Base-by-base conservation (phyloP, 2,329 filamentous ascomycete genomes). In the Berkeleyomyces rouxiae region DNA sequence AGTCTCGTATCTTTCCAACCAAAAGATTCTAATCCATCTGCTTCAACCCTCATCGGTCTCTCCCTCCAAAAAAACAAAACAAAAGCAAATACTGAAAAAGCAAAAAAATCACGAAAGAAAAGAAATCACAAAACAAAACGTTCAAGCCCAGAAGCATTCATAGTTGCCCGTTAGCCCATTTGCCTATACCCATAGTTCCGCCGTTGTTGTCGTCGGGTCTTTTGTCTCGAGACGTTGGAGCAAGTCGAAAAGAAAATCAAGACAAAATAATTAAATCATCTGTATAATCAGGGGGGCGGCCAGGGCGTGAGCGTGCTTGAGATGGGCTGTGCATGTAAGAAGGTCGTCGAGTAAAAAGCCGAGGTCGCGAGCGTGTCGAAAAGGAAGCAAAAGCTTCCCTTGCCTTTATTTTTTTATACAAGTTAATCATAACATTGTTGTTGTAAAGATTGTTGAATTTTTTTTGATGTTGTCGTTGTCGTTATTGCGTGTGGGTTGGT, bases 401-500 rank as follows among this genome's bases (percentile, higher is more conserved):
- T 7, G 46, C 37, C 23, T 23, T 23, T 23, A 23, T 53, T 53
- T 53, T 53, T 31, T 16, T 31, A 11, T 53, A 31, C 31, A 36
- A 31, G n/a, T 53, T 36, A 33, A 11, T 11, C 37, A 33, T 36
- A 36, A 11, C 23, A 36, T 53, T 53, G 23, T 53, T 53, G 31
- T 53, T 53, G 13, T 53, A 5, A 33, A 53, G 33, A 36, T 53
- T 53, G 33, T 53, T 53, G 49, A 23, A 53, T 53, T 53, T 53
- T 53, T 46, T 49, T 53, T 53, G 49, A 36, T 53, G 31, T 44
- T 43, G 43, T 46, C 13, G 16, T 59, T 46, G 58, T 61, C 42
- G 49, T 43, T 61, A 42, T 61, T 49, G 59, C 49, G 55, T 42
- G 33, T 39, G 59, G 33, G 55, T 51, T 40, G 61, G 44, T 46